These are phyloP conservation scores for Adiantum capillusveneris DNA, from an alignment of 75 land plant species.

Conservation along the genomic window DNA sequence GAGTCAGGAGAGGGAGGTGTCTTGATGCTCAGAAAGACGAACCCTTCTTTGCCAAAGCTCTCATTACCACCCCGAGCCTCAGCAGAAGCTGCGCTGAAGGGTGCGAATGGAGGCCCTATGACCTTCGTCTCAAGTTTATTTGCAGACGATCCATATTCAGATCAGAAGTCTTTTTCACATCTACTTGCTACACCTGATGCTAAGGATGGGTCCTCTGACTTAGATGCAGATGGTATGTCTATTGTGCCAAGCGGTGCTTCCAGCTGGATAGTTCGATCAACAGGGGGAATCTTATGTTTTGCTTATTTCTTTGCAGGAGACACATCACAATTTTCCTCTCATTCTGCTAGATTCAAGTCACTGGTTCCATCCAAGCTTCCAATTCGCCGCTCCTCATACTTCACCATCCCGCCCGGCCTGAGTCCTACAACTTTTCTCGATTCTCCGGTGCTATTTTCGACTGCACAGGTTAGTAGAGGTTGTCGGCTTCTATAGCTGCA, in stretches of 20 bases:
- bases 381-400: constrained; percentile 7
- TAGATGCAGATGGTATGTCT: too few species aligned
- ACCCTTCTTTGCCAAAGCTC: constrained; percentile 34
- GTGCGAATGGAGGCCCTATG: constrained; percentile 43
- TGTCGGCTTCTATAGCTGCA: not conserved
- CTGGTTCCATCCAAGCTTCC: constrained; percentile 26
- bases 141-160: constrained; percentile 46
- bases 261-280: too few species aligned
- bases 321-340: not conserved
- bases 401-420: constrained; percentile 25
- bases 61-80: constrained; percentile 40
- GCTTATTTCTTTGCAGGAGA: too few species aligned
- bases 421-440: constrained; percentile 27
- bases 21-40: not conserved
- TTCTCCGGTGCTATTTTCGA: constrained; percentile 24
- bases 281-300: too few species aligned
- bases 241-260: too few species aligned
- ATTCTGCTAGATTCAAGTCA: constrained; percentile 18
- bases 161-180: constrained; percentile 73
- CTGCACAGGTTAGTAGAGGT: constrained; percentile 10
- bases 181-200: constrained; percentile 63
- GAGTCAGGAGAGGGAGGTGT: too few species aligned
- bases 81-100: constrained; percentile 22
- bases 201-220: constrained; percentile 7
- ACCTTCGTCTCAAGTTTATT: constrained; percentile 62